phyloP scores from a whole-genome alignment of 192 early-diverging fungal genomes.

The Gaertneriomyces semiglobifer region DNA sequence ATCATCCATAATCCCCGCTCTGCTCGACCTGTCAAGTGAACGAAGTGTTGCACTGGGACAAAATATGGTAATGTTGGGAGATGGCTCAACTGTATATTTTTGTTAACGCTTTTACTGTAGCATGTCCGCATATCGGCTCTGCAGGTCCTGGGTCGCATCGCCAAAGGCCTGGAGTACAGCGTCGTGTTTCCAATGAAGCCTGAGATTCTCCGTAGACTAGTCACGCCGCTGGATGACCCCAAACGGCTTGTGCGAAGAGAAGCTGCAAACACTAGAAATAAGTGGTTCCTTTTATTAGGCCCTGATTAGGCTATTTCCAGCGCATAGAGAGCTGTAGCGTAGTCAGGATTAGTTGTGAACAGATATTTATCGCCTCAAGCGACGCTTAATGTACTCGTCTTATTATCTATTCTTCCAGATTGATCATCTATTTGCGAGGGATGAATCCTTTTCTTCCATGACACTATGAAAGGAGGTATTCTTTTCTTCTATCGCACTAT shows the following conservation, averaged over 20 bases:
- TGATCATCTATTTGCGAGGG: no score
- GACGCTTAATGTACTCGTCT: no score
- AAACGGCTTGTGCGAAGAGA: slow-evolving; percentile 84
- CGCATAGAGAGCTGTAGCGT: no score
- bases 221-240: slow-evolving; percentile 72
- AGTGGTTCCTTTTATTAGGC: slow-evolving; percentile 67
- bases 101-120: neutral
- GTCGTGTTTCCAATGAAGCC: slow-evolving; percentile 60
- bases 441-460: no score
- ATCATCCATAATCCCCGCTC: slow-evolving; percentile 23
- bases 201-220: slow-evolving; percentile 62
- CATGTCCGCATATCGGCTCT: slow-evolving; percentile 71
- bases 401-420: no score
- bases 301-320: neutral
- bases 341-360: no score
- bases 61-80: slow-evolving; percentile 16
- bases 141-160: slow-evolving; percentile 62
- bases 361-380: no score
- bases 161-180: slow-evolving; percentile 59
- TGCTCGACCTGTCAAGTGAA: slow-evolving; percentile 20
- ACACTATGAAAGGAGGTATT: no score
- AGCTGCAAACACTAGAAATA: slow-evolving; percentile 80
- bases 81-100: no score
- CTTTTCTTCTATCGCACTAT: no score
- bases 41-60: slow-evolving; percentile 6